These are phyloP conservation scores for Paecilomyces formosus DNA, from an alignment of 2,329 filamentous ascomycete genomes.

Conservation along the genomic window DNA sequence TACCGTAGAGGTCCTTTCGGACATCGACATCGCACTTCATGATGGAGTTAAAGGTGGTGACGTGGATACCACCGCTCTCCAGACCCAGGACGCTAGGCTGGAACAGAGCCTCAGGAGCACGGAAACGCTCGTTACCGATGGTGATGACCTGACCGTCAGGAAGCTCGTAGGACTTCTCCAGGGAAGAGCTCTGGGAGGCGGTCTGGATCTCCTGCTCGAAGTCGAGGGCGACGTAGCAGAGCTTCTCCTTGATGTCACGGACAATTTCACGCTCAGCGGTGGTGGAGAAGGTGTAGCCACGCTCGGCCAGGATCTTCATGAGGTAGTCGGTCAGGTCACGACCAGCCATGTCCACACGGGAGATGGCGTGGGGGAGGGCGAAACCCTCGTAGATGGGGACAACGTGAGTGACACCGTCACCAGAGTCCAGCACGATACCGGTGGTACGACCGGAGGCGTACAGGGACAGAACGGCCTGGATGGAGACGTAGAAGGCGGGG, in stretches of 20 bases:
- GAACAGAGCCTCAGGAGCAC: conserved; percentile 98
- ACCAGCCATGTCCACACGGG: conserved; percentile 99
- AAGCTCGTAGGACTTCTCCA: conserved; percentile 99
- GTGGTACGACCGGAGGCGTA: conserved; percentile 99
- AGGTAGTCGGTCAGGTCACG: conserved; percentile 99
- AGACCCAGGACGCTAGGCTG: conserved; percentile 97
- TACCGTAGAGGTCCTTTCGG: conserved; percentile 99
- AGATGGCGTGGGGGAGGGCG: conserved; percentile 98
- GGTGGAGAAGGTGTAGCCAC: conserved; percentile 99
- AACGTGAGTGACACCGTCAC: conserved; percentile 99
- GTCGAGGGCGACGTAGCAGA: conserved; percentile 99
- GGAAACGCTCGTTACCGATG: conserved; percentile 99
- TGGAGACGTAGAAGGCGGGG: conserved; percentile 99
- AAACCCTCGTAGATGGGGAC: conserved; percentile 99
- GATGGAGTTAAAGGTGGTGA: conserved; percentile 99
- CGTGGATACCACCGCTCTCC: conserved; percentile 97
- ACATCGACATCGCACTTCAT: conserved; percentile 99
- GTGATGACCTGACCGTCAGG: conserved; percentile 99
- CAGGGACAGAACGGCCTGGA: conserved; percentile 97
- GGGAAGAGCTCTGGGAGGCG: conserved; percentile 92
- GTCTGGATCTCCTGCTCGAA: conserved; percentile 99
- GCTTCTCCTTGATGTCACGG: conserved; percentile 99
- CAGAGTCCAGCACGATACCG: conserved; percentile 99
- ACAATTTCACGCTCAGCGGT: conserved; percentile 99
- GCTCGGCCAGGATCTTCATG: conserved; percentile 99